These are phyloP conservation scores for Cenchrus americanus DNA, from an alignment of 176 grass and related monocot genomes.

Conservation along the genomic window DNA sequence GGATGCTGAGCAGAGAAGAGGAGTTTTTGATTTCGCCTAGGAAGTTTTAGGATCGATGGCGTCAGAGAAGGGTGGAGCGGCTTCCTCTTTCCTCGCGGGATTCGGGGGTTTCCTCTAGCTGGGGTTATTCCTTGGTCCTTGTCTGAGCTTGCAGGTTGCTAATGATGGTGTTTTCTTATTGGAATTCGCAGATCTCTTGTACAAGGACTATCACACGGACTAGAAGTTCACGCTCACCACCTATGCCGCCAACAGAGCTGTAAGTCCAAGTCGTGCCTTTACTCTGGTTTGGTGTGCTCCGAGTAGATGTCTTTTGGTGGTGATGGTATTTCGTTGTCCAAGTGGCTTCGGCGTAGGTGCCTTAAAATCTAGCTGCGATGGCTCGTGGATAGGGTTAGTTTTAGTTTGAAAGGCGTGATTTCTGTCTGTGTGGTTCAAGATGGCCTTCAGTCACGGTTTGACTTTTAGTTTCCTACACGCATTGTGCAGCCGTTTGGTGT, in stretches of 20 bases:
- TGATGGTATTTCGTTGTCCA: background rate
- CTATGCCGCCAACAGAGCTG: conserved; percentile 58
- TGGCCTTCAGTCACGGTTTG: background rate
- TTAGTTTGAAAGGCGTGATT: background rate
- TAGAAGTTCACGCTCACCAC: conserved; percentile 70
- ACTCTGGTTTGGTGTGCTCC: background rate
- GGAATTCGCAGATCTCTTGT: conserved; percentile 60
- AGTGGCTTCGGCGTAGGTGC: background rate
- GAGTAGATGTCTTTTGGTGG: background rate
- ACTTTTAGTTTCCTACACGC: background rate
- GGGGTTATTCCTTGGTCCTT: background rate
- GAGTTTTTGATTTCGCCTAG: background rate
- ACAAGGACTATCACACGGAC: conserved; percentile 66
- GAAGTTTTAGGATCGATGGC: conserved; percentile 44
- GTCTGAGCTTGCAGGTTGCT: conserved; percentile 22
- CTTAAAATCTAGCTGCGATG: background rate
- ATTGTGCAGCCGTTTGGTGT: background rate
- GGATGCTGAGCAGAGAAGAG: conserved; percentile 22
- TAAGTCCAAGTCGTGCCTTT: conserved; percentile 23
- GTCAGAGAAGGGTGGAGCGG: conserved; percentile 57
- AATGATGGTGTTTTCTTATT: background rate
- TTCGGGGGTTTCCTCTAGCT: background rate
- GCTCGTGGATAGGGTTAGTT: background rate
- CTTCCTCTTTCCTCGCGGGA: background rate
- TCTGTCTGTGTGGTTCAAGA: background rate